Conservation (phyloP, 2,329 filamentous ascomycete genomes). For the Emericellopsis atlantica region DNA sequence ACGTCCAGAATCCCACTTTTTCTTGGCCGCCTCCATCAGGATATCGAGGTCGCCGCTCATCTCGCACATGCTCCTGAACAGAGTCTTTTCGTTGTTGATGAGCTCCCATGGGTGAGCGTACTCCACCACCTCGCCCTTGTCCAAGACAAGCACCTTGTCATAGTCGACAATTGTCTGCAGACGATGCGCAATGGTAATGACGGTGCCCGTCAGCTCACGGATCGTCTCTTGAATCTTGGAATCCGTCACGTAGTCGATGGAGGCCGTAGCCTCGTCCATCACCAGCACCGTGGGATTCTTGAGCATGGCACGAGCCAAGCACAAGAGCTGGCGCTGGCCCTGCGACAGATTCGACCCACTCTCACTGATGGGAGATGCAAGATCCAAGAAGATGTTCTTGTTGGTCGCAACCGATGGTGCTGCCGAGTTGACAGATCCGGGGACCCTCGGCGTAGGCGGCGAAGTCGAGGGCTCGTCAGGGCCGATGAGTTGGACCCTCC, state of each 20-base stretch:
- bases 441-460: conserved; percentile 11
- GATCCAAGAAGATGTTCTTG: conserved; percentile 88
- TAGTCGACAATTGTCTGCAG: conserved; percentile 97
- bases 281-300: conserved; percentile 88
- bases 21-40: conserved; percentile 41
- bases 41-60: conserved; percentile 45
- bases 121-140: conserved; percentile 78
- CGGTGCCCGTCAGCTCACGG: conserved; percentile 83
- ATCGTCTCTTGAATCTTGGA: conserved; percentile 94
- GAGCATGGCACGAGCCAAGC: conserved; percentile 82
- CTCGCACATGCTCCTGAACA: conserved; percentile 52
- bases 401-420: conserved; percentile 47
- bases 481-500: conserved; percentile 78
- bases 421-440: conserved; percentile 6
- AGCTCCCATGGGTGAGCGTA: conserved; percentile 84
- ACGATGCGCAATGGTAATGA: conserved; percentile 91
- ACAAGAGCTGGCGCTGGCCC: conserved; percentile 88
- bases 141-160: conserved; percentile 90
- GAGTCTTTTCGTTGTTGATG: conserved; percentile 55
- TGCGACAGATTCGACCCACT: conserved; percentile 92
- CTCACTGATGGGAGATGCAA: conserved; percentile 72
- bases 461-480: conserved; percentile 31
- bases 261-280: conserved; percentile 98
- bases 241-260: conserved; percentile 93
- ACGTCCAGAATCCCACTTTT: conserved; percentile 30